Evolutionary conservation across 257 asterid species (phyloP), one percentile per base, ranked within the genome.

Genomic region (Lavandula angustifolia): DNA sequence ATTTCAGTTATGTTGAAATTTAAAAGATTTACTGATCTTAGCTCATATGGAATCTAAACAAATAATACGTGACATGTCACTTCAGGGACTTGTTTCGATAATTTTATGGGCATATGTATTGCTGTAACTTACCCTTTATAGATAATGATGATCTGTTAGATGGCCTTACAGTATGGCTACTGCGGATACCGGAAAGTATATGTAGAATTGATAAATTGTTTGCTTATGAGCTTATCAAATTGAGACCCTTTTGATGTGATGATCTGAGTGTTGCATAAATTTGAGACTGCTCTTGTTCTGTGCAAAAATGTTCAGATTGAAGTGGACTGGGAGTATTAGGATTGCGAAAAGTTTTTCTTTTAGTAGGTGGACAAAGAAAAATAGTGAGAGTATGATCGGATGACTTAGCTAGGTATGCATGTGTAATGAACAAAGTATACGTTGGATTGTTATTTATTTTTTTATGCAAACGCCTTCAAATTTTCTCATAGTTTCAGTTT

Each of bases 371-470:
- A 55, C 27, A 27, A 38, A 38, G 43, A 60, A 2, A 33, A 22
- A 38, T 43, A 54, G 67, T 44, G 43, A 54, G 41, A n/a, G 7
- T 54, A 50, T 32, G 34, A 59, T 61, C 37, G 18, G 53, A 62
- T 50, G 46, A 57, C 60, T 55, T 71, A 35, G 32, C 54, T 40
- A 66, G 76, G 32, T 35, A 34, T 18, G 3, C 42, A 54, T 66
- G 22, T 40, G 54, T 57, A 41, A 17, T 47, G 61, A 64, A 59
- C 53, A 18, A 7, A 10, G 44, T 63, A n/a, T 40, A 35, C 33
- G 62, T 44, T 59, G 58, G 43, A 54, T 32, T 18, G 14, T 7
- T 31, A 0, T 35, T 6, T 44, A 53, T 48, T 47, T 43, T 32
- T 47, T 58, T 32, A 56, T n/a, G 56, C 18, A 9, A 33, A 8